Percentiles rank a stretch among this genome's conserved stretches.
phyloP scores from a whole-genome alignment of 495 filamentous ascomycete genomes.

The Stereocaulon alpinum region DNA sequence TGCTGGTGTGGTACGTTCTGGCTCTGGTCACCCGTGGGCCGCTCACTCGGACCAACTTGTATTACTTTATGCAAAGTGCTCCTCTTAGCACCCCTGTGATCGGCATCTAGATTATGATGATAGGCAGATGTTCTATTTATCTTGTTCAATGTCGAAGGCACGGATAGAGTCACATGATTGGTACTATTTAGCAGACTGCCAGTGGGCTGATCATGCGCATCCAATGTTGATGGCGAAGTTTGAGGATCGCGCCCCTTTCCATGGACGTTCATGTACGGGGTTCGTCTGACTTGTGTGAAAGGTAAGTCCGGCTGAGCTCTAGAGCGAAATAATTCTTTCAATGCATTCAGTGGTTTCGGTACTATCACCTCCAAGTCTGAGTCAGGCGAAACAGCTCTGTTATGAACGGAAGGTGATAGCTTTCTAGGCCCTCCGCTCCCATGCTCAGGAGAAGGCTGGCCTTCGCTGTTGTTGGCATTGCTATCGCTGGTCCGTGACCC shows the following conservation, averaged over 20 bases:
- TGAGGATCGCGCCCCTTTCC: background rate
- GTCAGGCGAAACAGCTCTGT: slow-evolving; percentile 5
- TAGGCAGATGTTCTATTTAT: background rate
- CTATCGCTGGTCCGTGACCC: too few relatives aligned
- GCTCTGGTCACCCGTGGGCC: too few relatives aligned
- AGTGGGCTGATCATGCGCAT: background rate
- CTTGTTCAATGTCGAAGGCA: background rate
- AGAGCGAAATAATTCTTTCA: slow-evolving; percentile 8
- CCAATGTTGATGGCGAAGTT: background rate
- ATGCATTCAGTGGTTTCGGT: slow-evolving; percentile 2
- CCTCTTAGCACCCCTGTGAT: background rate
- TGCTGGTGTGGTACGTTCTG: too few relatives aligned
- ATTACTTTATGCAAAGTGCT: too few relatives aligned
- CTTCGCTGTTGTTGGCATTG: too few relatives aligned
- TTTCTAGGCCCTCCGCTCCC: background rate
- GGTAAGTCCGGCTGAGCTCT: slow-evolving; percentile 18
- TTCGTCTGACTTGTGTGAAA: slow-evolving; percentile 22
- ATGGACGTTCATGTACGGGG: slow-evolving; percentile 15
- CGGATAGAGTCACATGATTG: background rate
- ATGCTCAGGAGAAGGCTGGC: too few relatives aligned
- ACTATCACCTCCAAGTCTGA: slow-evolving; percentile 18
- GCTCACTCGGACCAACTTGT: too few relatives aligned
- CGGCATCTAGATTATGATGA: background rate
- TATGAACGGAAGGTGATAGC: background rate
- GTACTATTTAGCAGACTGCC: background rate